A percentile compares a stretch with the other conserved stretches of the same genome.
phyloP scores from a whole-genome alignment of 805 yeast genomes.

The Wickerhamomyces silvicola region DNA sequence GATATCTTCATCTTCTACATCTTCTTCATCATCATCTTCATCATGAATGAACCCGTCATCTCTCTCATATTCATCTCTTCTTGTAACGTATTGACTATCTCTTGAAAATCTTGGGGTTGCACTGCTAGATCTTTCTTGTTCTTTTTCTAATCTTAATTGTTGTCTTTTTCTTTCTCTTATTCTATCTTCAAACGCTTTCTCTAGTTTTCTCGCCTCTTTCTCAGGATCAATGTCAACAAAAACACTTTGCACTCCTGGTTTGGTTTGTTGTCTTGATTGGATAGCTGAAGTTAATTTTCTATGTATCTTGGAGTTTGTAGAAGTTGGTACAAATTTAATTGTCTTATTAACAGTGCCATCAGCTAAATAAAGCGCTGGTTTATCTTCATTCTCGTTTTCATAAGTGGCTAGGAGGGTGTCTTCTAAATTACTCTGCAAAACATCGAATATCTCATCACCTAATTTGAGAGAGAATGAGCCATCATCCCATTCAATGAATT shows the following conservation, averaged over 20 bases:
- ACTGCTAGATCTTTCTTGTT: slow-evolving; percentile 43
- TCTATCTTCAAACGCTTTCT: slow-evolving; percentile 58
- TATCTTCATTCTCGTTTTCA: background rate
- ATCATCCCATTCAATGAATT: slow-evolving; percentile 90
- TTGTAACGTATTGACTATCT: slow-evolving; percentile 23
- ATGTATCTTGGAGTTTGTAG: slow-evolving; percentile 83
- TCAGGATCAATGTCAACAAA: slow-evolving; percentile 57
- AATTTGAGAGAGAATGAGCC: slow-evolving; percentile 81
- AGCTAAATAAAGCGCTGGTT: slow-evolving; percentile 21
- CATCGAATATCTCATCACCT: slow-evolving; percentile 84
- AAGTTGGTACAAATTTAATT: slow-evolving; percentile 79
- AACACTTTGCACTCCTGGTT: slow-evolving; percentile 32
- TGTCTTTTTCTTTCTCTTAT: slow-evolving; percentile 63
- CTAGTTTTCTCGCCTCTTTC: slow-evolving; percentile 57
- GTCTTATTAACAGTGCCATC: slow-evolving; percentile 58
- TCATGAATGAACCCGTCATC: slow-evolving; percentile 40
- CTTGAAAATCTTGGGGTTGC: slow-evolving; percentile 20
- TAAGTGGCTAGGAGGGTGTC: slow-evolving; percentile 70
- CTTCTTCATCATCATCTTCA: slow-evolving; percentile 20
- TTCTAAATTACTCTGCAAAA: slow-evolving; percentile 52
- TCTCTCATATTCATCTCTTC: slow-evolving; percentile 36
- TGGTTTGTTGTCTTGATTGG: slow-evolving; percentile 28
- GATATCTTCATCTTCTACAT: slow-evolving; percentile 21
- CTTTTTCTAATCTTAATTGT: slow-evolving; percentile 43
- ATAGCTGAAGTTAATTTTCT: slow-evolving; percentile 69